Evolutionary conservation across 257 asterid genomes (phyloP).

Genomic region (Solanum stenotomum): DNA sequence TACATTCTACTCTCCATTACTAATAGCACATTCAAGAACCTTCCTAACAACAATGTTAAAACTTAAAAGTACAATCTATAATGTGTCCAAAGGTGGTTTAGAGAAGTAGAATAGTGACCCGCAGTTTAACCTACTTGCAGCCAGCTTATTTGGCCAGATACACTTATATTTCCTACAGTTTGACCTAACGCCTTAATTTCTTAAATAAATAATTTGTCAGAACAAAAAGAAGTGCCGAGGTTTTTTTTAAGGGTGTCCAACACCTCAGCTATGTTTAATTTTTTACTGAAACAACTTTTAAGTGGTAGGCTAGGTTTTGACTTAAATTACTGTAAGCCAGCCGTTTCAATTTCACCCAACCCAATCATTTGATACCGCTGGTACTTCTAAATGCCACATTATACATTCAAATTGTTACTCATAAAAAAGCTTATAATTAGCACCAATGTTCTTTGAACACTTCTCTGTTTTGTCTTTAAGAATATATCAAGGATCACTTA

Average conservation of each 20-base stretch:
- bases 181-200: neutral
- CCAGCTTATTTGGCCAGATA: neutral
- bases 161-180: neutral
- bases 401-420: neutral
- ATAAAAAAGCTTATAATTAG: neutral
- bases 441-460: neutral
- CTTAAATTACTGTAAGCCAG: neutral
- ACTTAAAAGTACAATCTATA: neutral
- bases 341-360: neutral
- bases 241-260: neutral
- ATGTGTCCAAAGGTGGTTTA: neutral
- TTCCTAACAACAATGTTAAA: neutral
- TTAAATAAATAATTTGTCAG: neutral
- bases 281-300: neutral
- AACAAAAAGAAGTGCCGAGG: neutral
- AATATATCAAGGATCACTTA: neutral
- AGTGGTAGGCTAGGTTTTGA: neutral
- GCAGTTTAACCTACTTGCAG: neutral
- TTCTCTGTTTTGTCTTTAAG: neutral
- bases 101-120: neutral
- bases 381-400: neutral
- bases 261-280: neutral
- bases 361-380: neutral
- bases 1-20: neutral
- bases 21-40: neutral